A percentile compares a stretch with the other conserved stretches of the same genome.
Conservation (phyloP, 306 rosid species). For the Dalbergia oliveri region DNA sequence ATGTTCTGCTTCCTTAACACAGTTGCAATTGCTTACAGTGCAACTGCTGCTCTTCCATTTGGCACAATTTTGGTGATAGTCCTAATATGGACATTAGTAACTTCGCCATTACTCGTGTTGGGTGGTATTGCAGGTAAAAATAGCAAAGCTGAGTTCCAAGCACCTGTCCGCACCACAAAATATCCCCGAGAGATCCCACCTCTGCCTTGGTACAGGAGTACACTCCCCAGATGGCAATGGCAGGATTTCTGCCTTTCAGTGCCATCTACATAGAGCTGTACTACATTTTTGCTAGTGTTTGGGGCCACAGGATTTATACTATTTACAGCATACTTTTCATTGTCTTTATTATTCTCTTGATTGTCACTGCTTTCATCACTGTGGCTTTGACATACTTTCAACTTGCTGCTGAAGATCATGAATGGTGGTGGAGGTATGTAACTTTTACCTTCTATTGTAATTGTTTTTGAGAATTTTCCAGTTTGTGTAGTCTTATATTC, state of each 20-base stretch:
- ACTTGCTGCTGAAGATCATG: conserved; percentile 99
- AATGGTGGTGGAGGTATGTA: conserved; percentile 99
- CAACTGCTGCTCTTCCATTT: conserved; percentile 98
- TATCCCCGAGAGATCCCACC: conserved; percentile 94
- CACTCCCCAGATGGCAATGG: conserved; percentile 99
- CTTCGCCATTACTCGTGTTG: conserved; percentile 93
- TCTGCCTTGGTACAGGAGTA: conserved; percentile 90
- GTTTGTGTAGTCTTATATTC: not conserved
- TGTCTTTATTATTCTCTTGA: conserved; percentile 91
- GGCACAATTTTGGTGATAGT: conserved; percentile 95
- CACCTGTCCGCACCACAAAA: conserved; percentile 94
- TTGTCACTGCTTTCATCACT: conserved; percentile 97
- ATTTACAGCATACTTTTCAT: conserved; percentile 96
- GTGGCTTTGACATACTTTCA: conserved; percentile 99
- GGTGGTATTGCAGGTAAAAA: conserved; percentile 98
- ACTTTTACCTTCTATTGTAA: conserved; percentile 1
- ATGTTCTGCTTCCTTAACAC: conserved; percentile 98
- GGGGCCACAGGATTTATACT: conserved; percentile 99
- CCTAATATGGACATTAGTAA: conserved; percentile 93
- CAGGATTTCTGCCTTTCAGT: conserved; percentile 98
- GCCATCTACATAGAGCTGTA: conserved; percentile 97
- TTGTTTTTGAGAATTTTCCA: not conserved
- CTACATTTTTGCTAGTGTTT: conserved; percentile 97
- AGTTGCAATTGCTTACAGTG: conserved; percentile 90
- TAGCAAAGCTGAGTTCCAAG: conserved; percentile 90